Evolutionary conservation across 345 rosid species (phyloP), one percentile per base, ranked within the genome.

Genomic region (Pugionium dolabratum): DNA sequence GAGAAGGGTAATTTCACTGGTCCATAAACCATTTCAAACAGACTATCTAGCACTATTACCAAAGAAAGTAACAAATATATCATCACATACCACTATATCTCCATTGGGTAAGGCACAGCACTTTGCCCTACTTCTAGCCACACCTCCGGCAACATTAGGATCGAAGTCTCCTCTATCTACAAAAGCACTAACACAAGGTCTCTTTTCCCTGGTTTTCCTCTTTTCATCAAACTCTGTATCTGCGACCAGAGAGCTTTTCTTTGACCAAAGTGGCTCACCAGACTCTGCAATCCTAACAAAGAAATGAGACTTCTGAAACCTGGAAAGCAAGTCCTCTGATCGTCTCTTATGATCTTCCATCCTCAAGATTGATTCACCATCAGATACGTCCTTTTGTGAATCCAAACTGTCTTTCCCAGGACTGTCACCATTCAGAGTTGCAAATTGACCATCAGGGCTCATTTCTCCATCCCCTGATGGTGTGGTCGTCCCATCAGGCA

Each of bases 251-350:
- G 74, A 59, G 73, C 83, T 72, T 78, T 75, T 90, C 71, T 75
- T 88, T 30, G 91, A 90, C 99, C 99, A 90, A 66, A 94, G 87
- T 35, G 84, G 79, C 75, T 87, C 95, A 33, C 81, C 84, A 45
- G 93, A 81, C 85, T 86, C 97, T 9, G 94, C 88, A 56, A 91
- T 87, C 82, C 96, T 89, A 57, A 85, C 97, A 71, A 95, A 87
- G 84, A 91, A 95, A 79, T 91, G 91, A 50, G 99, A 95, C 84
- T 84, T 86, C 75, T 82, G 80, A 81, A 95, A 83, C 78, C 82
- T 91, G 62, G 87, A 84, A 79, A 91, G 77, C 68, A 87, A 70
- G 25, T 64, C 82, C 73, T 83, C 96, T 33, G 90, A 85, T 69
- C 79, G 86, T 61, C 89, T 85, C 73, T 78, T 81, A 69, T 78